Evolutionary conservation across 2,329 filamentous ascomycete genomes (phyloP).

Genomic region (Rasamsonia emersonii): DNA sequence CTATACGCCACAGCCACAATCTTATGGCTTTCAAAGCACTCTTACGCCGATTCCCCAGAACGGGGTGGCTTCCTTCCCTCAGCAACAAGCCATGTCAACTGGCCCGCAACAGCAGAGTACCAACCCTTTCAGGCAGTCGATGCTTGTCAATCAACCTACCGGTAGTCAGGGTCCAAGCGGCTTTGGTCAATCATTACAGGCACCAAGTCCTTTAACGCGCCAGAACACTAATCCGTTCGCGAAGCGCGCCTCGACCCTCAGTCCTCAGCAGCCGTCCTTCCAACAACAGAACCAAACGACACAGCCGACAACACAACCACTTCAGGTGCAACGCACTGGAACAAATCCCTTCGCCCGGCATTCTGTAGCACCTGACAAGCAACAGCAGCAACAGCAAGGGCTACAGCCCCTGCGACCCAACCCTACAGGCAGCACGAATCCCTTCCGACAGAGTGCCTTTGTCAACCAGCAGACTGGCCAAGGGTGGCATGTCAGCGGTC

Average conservation of each 20-base stretch:
- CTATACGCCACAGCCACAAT: conserved; percentile 63
- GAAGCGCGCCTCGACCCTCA: conserved; percentile 42
- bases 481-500: conserved; percentile 71
- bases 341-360: conserved; percentile 64
- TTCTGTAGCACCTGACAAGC: conserved; percentile 32
- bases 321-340: conserved; percentile 55
- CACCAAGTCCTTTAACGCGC: conserved; percentile 42
- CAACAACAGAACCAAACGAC: conserved; percentile 22
- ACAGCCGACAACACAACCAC: conserved; percentile 30
- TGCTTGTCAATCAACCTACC: conserved; percentile 51
- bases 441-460: conserved; percentile 85
- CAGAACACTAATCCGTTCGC: conserved; percentile 85
- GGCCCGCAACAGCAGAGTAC: conserved; percentile 40
- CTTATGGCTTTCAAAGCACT: conserved; percentile 36
- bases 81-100: conserved; percentile 29
- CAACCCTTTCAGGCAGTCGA: conserved; percentile 91
- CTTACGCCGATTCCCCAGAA: conserved; percentile 43
- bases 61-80: conserved; percentile 37
- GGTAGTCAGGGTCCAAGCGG: conserved; percentile 29
- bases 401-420: conserved; percentile 55
- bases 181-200: conserved; percentile 30
- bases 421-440: conserved; percentile 83
- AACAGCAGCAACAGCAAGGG: conserved; percentile 20
- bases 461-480: conserved; percentile 81
- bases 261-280: conserved; percentile 18